These are phyloP conservation scores for Kodamaea hsintzibuensis DNA, from an alignment of 805 yeast genomes.

Conservation along the genomic window DNA sequence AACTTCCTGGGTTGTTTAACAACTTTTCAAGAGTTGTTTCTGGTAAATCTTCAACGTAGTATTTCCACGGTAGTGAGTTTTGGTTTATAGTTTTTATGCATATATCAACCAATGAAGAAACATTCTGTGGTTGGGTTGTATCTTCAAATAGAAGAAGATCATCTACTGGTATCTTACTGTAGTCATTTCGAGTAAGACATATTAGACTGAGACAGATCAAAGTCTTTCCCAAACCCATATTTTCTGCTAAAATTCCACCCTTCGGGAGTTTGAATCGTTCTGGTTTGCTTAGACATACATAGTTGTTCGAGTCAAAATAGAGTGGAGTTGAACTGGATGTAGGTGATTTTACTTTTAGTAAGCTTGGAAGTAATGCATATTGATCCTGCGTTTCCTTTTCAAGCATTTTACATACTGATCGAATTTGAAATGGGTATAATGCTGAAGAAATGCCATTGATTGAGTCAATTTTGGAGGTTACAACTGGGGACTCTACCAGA, in stretches of 20 bases:
- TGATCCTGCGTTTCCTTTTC: constrained; percentile 46
- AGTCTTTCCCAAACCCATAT: constrained; percentile 70
- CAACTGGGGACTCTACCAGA: constrained; percentile 30
- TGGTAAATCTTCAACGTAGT: constrained; percentile 47
- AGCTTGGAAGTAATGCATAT: constrained; percentile 36
- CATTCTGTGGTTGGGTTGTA: background rate
- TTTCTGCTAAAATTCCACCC: constrained; percentile 67
- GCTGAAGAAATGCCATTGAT: constrained; percentile 47
- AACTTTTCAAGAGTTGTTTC: constrained; percentile 38
- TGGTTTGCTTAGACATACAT: constrained; percentile 36
- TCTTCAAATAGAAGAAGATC: constrained; percentile 21
- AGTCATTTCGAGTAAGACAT: constrained; percentile 54
- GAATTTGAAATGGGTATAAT: constrained; percentile 59
- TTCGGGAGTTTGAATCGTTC: constrained; percentile 48
- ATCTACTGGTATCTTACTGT: constrained; percentile 43
- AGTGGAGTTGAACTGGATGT: constrained; percentile 13
- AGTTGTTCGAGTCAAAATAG: constrained; percentile 37
- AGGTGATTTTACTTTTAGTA: constrained; percentile 25
- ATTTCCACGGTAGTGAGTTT: constrained; percentile 61
- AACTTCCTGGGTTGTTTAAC: constrained; percentile 44
- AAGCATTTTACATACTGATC: constrained; percentile 61
- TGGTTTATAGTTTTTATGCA: constrained; percentile 46
- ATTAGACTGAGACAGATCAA: constrained; percentile 59
- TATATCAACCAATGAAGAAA: constrained; percentile 29
- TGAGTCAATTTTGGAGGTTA: constrained; percentile 12